Conservation (phyloP, 805 yeast genomes). For the Gaillardinia entomophila region DNA sequence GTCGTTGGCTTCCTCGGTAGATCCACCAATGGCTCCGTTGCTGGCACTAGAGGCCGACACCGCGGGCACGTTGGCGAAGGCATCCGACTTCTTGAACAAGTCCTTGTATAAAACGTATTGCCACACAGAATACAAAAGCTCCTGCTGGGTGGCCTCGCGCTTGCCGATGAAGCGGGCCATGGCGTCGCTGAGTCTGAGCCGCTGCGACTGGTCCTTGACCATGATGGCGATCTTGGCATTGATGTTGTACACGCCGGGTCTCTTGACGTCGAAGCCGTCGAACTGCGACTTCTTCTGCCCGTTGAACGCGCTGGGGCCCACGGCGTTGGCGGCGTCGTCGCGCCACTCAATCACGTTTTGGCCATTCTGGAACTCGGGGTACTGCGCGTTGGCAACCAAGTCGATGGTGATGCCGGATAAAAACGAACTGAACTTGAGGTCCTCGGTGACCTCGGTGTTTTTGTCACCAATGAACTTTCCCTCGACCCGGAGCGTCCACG, state of each 20-base stretch:
- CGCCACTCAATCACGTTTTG: slow-evolving; percentile 81
- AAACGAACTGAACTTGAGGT: slow-evolving; percentile 66
- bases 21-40: slow-evolving; percentile 7
- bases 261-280: slow-evolving; percentile 84
- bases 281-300: slow-evolving; percentile 33
- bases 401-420: slow-evolving; percentile 84
- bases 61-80: slow-evolving; percentile 31
- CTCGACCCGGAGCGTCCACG: slow-evolving; percentile 86
- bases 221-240: slow-evolving; percentile 64
- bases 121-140: slow-evolving; percentile 73
- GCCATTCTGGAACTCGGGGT: slow-evolving; percentile 25
- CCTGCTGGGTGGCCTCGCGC: slow-evolving; percentile 79
- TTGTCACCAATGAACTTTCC: slow-evolving; percentile 65
- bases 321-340: slow-evolving; percentile 39
- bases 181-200: slow-evolving; percentile 55
- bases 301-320: slow-evolving; percentile 5
- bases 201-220: slow-evolving; percentile 70
- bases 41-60: slow-evolving; percentile 22
- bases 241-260: slow-evolving; percentile 58
- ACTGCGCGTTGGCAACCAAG: slow-evolving; percentile 40
- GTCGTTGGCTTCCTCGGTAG: slow-evolving; percentile 25
- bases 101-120: slow-evolving; percentile 69
- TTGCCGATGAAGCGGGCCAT: slow-evolving; percentile 70
- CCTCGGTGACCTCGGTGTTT: slow-evolving; percentile 34
- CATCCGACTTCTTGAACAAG: slow-evolving; percentile 32